Evolutionary conservation across 1,284 basidiomycete genomes (phyloP).

Genomic region (Lentinus polychrous): DNA sequence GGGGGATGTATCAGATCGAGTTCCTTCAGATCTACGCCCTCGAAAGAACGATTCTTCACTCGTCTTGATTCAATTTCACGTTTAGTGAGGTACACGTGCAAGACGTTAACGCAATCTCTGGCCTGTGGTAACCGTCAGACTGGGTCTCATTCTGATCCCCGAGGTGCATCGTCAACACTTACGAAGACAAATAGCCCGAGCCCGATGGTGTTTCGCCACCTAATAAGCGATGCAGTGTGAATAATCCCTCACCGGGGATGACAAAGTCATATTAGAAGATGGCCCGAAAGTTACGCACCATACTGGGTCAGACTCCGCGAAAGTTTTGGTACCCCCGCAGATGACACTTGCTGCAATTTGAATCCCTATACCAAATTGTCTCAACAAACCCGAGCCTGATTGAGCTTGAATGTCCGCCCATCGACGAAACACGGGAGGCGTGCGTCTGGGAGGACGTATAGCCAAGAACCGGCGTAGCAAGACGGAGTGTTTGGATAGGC

Average conservation of each 20-base stretch:
- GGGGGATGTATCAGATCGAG: slow-evolving; percentile 51
- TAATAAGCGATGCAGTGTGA: too few relatives aligned
- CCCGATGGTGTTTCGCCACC: slow-evolving; percentile 71
- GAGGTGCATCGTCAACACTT: slow-evolving; percentile 17
- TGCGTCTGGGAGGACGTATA: slow-evolving; percentile 30
- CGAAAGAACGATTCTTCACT: slow-evolving; percentile 62
- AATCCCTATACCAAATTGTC: slow-evolving; percentile 21
- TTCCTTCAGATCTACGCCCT: slow-evolving; percentile 55
- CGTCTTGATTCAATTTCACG: slow-evolving; percentile 59
- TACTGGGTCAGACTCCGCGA: slow-evolving; percentile 63
- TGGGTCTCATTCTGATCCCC: not conserved
- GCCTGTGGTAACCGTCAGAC: slow-evolving; percentile 31
- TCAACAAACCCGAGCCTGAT: slow-evolving; percentile 9
- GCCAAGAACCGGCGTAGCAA: slow-evolving; percentile 51
- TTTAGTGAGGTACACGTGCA: slow-evolving; percentile 62
- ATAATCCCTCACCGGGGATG: too few relatives aligned
- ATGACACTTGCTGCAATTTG: slow-evolving; percentile 38
- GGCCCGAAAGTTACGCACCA: too few relatives aligned
- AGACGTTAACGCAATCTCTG: slow-evolving; percentile 57
- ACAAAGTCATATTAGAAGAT: too few relatives aligned
- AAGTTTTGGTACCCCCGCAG: slow-evolving; percentile 49
- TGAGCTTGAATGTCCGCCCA: slow-evolving; percentile 11
- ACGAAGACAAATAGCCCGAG: slow-evolving; percentile 63
- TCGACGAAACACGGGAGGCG: slow-evolving; percentile 5
- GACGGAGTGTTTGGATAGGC: slow-evolving; percentile 41